Base-by-base conservation (phyloP, 768 basidiomycete genomes). In the Mycena olivaceomarginata region DNA sequence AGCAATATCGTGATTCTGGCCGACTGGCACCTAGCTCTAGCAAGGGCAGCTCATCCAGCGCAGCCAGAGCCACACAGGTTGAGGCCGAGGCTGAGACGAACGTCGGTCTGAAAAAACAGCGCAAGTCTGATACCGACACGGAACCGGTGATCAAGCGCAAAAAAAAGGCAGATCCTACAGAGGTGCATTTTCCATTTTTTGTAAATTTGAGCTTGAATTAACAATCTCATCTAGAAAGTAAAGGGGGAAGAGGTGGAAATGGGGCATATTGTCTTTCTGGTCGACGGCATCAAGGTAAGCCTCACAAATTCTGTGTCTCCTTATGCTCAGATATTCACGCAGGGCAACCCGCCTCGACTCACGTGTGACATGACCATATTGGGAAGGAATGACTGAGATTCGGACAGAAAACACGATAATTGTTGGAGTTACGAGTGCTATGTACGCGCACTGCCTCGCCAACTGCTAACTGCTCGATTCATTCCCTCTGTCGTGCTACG, bases 81-180 rank as follows among this genome's bases (percentile, higher is more conserved):
- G 57, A 70, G 57, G 68, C 68, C 11, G 43, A 70, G 18, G 13
- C 25, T 1, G 68, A 59, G n/a, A 70, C 68, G 16, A 70, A 56
- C 16, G 3, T 11, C 9, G 43, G 31, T 59, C 59, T 70, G 46
- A 60, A 60, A 16, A 45, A 70, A 46, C 57, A 40, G 31, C 22
- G 37, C 2, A 69, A 57, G 5, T 48, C 65, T 22, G 46, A 45
- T 2, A 65, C 63, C 2, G 41, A 65, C 22, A 66, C 65, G 1
- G 65, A 66, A n/a, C 65, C 65, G 6, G 45, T n/a, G 45, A 15
- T 48, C 5, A 66, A 66, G 13, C 15, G 45, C 45, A 46, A 22
- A 22, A 66, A 48, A 22, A 15, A 66, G 37, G 65, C 5, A 31
- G 46, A 5, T 12, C 4, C 15, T 16, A 25, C 31, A 25, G 43